Conservation (phyloP, 768 basidiomycete genomes). For the Cubamyces sp. region DNA sequence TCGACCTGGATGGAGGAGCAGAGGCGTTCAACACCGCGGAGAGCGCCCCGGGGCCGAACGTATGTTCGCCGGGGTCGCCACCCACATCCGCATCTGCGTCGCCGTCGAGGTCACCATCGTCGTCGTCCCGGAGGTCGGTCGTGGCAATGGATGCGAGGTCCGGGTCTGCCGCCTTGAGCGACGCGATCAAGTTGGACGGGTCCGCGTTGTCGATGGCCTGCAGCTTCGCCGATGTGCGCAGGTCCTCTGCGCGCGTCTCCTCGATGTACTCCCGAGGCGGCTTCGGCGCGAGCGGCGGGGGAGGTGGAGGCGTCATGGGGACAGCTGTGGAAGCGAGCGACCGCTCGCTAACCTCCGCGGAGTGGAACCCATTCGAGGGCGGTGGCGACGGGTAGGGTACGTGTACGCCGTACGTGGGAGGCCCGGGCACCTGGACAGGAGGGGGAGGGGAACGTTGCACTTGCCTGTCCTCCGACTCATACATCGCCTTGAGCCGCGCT, state of each 20-base stretch:
- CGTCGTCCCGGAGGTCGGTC: not conserved
- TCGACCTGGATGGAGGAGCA: slow-evolving; percentile 5
- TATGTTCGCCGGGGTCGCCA: slow-evolving; percentile 17
- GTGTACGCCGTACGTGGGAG: not conserved
- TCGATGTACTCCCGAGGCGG: slow-evolving; percentile 82
- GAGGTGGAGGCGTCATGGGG: slow-evolving; percentile 41
- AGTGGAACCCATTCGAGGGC: slow-evolving; percentile 23
- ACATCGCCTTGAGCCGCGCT: slow-evolving; percentile 65
- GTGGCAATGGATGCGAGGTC: slow-evolving; percentile 18
- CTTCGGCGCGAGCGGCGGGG: slow-evolving; percentile 75
- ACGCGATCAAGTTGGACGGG: slow-evolving; percentile 33
- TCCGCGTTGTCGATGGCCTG: slow-evolving; percentile 31
- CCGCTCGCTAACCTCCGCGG: not conserved
- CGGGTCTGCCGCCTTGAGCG: slow-evolving; percentile 13
- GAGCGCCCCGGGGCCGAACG: slow-evolving; percentile 29
- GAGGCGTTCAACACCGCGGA: slow-evolving; percentile 17
- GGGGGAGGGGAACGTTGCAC: slow-evolving; percentile 15
- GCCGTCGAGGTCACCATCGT: slow-evolving; percentile 4
- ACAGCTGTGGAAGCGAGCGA: slow-evolving; percentile 8
- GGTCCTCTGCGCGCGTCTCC: slow-evolving; percentile 78
- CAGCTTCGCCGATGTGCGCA: slow-evolving; percentile 49
- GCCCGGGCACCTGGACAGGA: not conserved
- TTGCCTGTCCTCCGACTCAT: slow-evolving; percentile 55
- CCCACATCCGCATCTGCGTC: slow-evolving; percentile 7
- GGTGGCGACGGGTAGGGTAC: slow-evolving; percentile 25